Conservation (phyloP, 73 alveolate genomes). For the Urostyla sp. region DNA sequence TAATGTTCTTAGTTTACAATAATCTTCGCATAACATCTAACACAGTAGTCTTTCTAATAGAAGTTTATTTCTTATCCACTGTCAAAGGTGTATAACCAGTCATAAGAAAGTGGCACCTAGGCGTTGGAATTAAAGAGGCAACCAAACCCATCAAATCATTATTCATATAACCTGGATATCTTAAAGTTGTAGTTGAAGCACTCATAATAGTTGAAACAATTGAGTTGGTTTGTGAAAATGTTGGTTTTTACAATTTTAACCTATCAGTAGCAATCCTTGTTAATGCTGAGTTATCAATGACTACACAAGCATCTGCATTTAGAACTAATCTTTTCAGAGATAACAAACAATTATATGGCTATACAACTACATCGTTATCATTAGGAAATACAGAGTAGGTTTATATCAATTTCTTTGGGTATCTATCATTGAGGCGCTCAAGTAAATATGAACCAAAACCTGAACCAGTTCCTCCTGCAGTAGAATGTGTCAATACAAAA, state of each 20-base stretch:
- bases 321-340: conserved; percentile 85
- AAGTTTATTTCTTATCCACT: conserved; percentile 88
- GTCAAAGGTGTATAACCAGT: conserved; percentile 99
- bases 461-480: conserved; percentile 99
- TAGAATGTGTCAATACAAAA: conserved; percentile 89
- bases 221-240: conserved; percentile 94
- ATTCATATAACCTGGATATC: conserved; percentile 99
- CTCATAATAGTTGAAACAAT: conserved; percentile 98
- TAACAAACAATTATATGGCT: conserved; percentile 94
- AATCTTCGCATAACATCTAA: conserved; percentile 98
- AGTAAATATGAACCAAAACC: conserved; percentile 98
- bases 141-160: conserved; percentile 98
- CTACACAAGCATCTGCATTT: conserved; percentile 98
- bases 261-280: conserved; percentile 97
- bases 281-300: conserved; percentile 97
- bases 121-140: conserved; percentile 99
- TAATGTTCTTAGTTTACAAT: conserved; percentile 97
- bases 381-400: conserved; percentile 97
- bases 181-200: conserved; percentile 98
- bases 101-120: conserved; percentile 99
- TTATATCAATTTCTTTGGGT: conserved; percentile 92
- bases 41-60: conserved; percentile 98
- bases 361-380: conserved; percentile 97
- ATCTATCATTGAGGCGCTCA: conserved; percentile 96
- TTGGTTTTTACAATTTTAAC: conserved; percentile 92